phyloP scores from a whole-genome alignment of 805 yeast genomes.

The Yamadazyma phyllophila region DNA sequence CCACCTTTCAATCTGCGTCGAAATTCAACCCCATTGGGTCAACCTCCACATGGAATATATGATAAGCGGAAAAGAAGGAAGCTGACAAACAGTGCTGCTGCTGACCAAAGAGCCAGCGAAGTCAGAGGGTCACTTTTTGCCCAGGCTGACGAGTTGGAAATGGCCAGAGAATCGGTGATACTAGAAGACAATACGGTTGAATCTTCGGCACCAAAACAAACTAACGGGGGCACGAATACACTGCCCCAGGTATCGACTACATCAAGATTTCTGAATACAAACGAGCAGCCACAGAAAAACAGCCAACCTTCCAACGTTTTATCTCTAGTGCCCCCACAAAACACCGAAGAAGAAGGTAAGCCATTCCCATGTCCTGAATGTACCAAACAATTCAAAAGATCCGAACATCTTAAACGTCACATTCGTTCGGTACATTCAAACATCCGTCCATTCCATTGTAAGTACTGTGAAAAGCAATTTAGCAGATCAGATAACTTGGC shows the following conservation, averaged over 20 bases:
- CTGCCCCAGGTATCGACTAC: neutral
- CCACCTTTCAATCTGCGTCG: constrained; percentile 17
- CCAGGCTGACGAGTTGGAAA: neutral
- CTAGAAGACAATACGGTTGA: no score
- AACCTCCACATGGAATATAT: neutral
- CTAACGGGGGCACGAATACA: neutral
- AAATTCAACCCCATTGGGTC: constrained; percentile 20
- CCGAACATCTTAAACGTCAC: constrained; percentile 44
- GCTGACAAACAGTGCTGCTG: constrained; percentile 14
- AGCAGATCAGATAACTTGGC: constrained; percentile 43
- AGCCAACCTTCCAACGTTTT: neutral
- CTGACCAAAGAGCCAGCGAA: constrained; percentile 1
- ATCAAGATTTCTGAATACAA: neutral
- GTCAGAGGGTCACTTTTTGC: constrained; percentile 1
- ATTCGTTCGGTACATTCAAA: constrained; percentile 44
- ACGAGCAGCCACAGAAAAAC: neutral
- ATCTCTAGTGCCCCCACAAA: neutral
- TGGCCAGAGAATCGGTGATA: no score
- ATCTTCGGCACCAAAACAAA: neutral
- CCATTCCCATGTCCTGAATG: constrained; percentile 44
- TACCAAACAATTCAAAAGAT: constrained; percentile 41
- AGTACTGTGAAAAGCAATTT: constrained; percentile 44
- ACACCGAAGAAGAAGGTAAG: constrained; percentile 18
- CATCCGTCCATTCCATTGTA: constrained; percentile 44
- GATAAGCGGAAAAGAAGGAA: constrained; percentile 22